phyloP scores from a whole-genome alignment of 306 rosid genomes.

The Malus sieversii region DNA sequence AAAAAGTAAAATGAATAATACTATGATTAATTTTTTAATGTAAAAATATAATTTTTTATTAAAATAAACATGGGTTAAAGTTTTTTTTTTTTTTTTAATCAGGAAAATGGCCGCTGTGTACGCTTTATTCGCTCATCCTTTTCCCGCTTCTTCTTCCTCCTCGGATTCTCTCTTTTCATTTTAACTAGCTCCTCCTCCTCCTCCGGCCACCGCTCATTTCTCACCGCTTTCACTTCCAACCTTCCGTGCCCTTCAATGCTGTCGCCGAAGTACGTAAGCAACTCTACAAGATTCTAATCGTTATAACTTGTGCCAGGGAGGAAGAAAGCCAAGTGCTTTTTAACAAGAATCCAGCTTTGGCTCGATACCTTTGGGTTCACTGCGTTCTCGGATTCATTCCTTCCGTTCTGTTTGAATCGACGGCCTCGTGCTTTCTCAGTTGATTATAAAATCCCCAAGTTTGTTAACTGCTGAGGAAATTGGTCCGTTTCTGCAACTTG shows the following conservation, averaged over 20 bases:
- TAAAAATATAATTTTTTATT: too few species aligned
- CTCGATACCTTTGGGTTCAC: conserved; percentile 22
- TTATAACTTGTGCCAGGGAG: conserved; percentile 31
- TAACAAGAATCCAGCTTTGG: conserved; percentile 31
- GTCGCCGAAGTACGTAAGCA: conserved; percentile 28
- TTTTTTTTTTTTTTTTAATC: too few species aligned
- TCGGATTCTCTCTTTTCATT: conserved; percentile 6
- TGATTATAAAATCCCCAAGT: conserved; percentile 35
- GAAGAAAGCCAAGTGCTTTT: conserved; percentile 32
- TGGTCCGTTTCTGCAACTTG: conserved; percentile 32
- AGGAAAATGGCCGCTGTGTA: too few species aligned
- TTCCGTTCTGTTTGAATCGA: conserved; percentile 46
- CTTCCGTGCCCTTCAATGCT: neutral
- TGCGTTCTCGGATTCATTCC: conserved; percentile 36
- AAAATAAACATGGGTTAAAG: too few species aligned
- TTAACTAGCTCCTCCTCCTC: conserved; percentile 4
- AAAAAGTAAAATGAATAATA: too few species aligned
- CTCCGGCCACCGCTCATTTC: neutral
- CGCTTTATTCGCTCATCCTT: neutral
- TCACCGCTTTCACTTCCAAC: conserved; percentile 10
- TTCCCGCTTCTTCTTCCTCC: conserved; percentile 14
- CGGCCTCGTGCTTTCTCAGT: conserved; percentile 22
- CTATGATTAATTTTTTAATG: too few species aligned
- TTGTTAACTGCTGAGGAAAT: conserved; percentile 39
- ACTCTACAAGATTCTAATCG: conserved; percentile 1